Evolutionary conservation across 2,329 filamentous ascomycete species (phyloP).

Genomic region (Trichoderma sp.): DNA sequence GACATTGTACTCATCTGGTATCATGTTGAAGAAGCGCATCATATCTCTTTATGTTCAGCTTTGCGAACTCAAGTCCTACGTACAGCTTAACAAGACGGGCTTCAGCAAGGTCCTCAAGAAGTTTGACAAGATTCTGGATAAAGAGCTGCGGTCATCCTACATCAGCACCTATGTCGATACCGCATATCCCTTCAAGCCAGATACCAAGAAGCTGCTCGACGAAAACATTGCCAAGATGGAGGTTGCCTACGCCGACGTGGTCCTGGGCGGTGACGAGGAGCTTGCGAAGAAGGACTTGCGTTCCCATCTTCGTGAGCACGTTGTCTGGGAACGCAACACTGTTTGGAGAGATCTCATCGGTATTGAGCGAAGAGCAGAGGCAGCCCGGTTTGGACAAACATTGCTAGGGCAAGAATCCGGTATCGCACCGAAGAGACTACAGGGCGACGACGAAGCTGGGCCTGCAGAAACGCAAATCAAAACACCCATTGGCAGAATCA

Average conservation of each 20-base stretch:
- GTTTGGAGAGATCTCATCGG: conserved; percentile 99
- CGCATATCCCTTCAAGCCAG: conserved; percentile 76
- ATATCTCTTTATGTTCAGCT: conserved; percentile 85
- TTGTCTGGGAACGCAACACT: conserved; percentile 98
- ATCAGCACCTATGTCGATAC: conserved; percentile 70
- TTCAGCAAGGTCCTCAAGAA: conserved; percentile 98
- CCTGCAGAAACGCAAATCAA: conserved; percentile 63
- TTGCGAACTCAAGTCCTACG: conserved; percentile 93
- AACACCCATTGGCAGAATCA: conserved; percentile 77
- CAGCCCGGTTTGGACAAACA: conserved; percentile 83
- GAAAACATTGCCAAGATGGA: conserved; percentile 74
- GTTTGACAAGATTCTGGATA: conserved; percentile 93
- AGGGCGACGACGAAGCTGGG: conserved; percentile 75
- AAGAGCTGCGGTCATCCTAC: conserved; percentile 73
- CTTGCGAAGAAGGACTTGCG: conserved; percentile 81
- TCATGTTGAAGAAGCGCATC: conserved; percentile 90
- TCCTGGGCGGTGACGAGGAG: conserved; percentile 75
- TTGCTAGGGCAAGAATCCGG: conserved; percentile 74
- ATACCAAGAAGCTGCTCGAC: conserved; percentile 68
- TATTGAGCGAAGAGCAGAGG: conserved; percentile 91
- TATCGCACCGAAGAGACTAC: conserved; percentile 65
- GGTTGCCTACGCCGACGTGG: conserved; percentile 72
- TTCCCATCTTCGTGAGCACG: conserved; percentile 89
- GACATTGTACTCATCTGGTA: conserved; percentile 61
- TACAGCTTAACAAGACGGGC: conserved; percentile 93